phyloP scores from a whole-genome alignment of 2,329 filamentous ascomycete species.

The Colletotrichum chlorophyti region DNA sequence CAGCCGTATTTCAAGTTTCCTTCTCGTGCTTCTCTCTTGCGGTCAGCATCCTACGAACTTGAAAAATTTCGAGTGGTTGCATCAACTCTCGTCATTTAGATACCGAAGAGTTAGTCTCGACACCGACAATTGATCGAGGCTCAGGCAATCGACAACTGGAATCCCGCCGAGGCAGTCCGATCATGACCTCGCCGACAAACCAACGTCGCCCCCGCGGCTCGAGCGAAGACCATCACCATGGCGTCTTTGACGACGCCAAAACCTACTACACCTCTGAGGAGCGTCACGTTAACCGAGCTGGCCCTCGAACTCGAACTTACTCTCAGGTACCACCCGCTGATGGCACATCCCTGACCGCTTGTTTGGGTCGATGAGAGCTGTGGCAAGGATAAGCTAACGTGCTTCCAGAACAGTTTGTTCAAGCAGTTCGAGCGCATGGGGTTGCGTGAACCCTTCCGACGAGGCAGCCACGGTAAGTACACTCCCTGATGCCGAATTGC shows the following conservation, averaged over 20 bases:
- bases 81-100: not conserved
- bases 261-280: slow-evolving; percentile 66
- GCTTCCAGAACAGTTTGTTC: slow-evolving; percentile 56
- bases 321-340: slow-evolving; percentile 53
- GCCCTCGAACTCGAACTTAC: slow-evolving; percentile 61
- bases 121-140: slow-evolving; percentile 15
- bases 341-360: slow-evolving; percentile 2
- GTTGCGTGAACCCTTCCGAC: slow-evolving; percentile 60
- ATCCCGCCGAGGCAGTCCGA: slow-evolving; percentile 6
- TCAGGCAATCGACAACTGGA: not conserved
- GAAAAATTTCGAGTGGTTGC: not conserved
- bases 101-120: not conserved
- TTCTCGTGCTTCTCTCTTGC: not conserved
- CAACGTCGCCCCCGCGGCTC: slow-evolving; percentile 39
- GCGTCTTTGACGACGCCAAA: slow-evolving; percentile 62
- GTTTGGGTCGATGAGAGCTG: not conserved
- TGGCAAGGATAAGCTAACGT: slow-evolving; percentile 5
- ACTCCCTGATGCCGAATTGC: not conserved
- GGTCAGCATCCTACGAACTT: not conserved
- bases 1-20: not conserved
- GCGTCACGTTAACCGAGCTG: slow-evolving; percentile 56
- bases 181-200: slow-evolving; percentile 29
- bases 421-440: slow-evolving; percentile 60
- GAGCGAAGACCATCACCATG: slow-evolving; percentile 49
- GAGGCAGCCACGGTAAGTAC: slow-evolving; percentile 64